Percentiles rank a stretch among this genome's conserved stretches.
These are phyloP conservation scores for Aaosphaeria arxii DNA, from an alignment of 2,329 filamentous ascomycete species.

Conservation along the genomic window DNA sequence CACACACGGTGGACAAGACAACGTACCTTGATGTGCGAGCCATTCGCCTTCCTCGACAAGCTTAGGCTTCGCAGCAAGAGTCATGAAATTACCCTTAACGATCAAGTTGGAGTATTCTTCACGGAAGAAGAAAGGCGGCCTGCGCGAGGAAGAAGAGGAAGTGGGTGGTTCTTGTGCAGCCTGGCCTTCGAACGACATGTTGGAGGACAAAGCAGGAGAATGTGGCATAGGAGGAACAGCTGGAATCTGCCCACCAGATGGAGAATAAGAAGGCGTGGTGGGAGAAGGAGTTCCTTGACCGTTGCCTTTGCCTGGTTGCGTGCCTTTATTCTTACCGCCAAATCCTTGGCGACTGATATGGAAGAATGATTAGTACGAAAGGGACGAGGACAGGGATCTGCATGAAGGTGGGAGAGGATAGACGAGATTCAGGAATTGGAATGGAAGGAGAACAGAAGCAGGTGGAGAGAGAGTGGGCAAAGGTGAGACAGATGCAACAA, in stretches of 20 bases:
- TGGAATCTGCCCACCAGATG: slow-evolving; percentile 29
- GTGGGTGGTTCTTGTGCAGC: slow-evolving; percentile 36
- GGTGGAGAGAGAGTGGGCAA: slow-evolving; percentile 1
- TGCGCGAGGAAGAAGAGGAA: slow-evolving; percentile 52
- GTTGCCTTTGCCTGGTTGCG: slow-evolving; percentile 36
- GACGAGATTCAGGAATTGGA: neutral
- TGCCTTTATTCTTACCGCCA: slow-evolving; percentile 41
- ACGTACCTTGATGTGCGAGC: slow-evolving; percentile 86
- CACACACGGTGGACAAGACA: slow-evolving; percentile 15
- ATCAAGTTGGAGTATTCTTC: slow-evolving; percentile 77
- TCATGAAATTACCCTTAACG: slow-evolving; percentile 97
- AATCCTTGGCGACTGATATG: slow-evolving; percentile 41
- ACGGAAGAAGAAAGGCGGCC: slow-evolving; percentile 72
- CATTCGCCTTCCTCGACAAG: slow-evolving; percentile 93
- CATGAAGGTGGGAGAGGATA: slow-evolving; percentile 1
- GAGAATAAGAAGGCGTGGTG: slow-evolving; percentile 27
- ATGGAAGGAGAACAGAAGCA: slow-evolving; percentile 6
- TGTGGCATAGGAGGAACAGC: slow-evolving; percentile 35
- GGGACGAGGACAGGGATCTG: slow-evolving; percentile 5
- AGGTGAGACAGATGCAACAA: slow-evolving; percentile 20
- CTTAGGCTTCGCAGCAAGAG: slow-evolving; percentile 85
- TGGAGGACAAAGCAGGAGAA: slow-evolving; percentile 31
- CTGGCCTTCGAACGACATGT: slow-evolving; percentile 67
- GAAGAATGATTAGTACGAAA: slow-evolving; percentile 14
- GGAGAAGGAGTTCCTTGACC: slow-evolving; percentile 33